Conservation (phyloP, 164 flowering plant species). For the Vitis vinifera region ASM3070453v1 NC_081816.1:1520501-1521000, state of each 20-base stretch:
- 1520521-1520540: no score
- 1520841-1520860: neutral
- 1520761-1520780: constrained; percentile 32
- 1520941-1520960: neutral
- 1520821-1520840: neutral
- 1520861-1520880: neutral
- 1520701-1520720: no score
- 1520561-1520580: no score
- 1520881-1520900: neutral
- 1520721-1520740: constrained; percentile 26
- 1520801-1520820: neutral
- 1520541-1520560: no score
- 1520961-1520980: constrained; percentile 33
- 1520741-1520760: constrained; percentile 35
- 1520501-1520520: no score
- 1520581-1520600: no score
- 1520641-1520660: no score
- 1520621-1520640: no score
- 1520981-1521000: constrained; percentile 37
- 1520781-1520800: constrained; percentile 42
- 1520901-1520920: neutral
- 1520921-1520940: no score
- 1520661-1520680: no score
- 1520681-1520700: no score
- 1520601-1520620: no score